Evolutionary conservation across 805 yeast species (phyloP).

Genomic region (Hemisphaericaspora nanyangensis): DNA sequence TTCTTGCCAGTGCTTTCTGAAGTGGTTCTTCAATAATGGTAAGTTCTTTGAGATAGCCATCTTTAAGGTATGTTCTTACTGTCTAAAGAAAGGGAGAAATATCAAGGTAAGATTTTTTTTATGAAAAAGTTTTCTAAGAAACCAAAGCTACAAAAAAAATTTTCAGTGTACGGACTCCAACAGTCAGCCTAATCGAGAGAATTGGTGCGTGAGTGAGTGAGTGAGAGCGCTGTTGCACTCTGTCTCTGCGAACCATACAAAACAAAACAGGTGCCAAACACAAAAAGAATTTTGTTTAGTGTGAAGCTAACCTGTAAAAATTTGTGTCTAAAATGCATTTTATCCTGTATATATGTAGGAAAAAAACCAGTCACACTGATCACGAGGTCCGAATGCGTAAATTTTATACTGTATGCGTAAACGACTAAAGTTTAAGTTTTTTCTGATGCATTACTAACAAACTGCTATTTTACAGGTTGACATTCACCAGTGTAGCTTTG

Average conservation of each 20-base stretch:
- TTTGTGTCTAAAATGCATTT: not conserved
- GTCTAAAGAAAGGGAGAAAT: not conserved
- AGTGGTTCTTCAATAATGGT: constrained; percentile 99
- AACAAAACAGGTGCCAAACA: no score
- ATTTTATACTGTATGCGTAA: constrained; percentile 1
- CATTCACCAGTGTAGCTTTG: not conserved
- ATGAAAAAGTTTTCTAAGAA: constrained; percentile 1
- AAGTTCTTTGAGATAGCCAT: constrained; percentile 97
- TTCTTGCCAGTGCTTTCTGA: constrained; percentile 99
- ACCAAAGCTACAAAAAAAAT: not conserved
- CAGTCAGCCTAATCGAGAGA: no score
- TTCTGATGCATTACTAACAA: not conserved
- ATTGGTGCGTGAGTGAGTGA: no score
- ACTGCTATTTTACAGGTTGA: not conserved
- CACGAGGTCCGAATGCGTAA: constrained; percentile 1
- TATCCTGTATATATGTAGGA: not conserved
- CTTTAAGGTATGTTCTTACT: constrained; percentile 10
- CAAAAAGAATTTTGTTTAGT: not conserved
- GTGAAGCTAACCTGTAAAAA: not conserved
- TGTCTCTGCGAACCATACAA: no score
- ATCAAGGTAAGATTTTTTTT: constrained; percentile 1
- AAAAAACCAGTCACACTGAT: constrained; percentile 4
- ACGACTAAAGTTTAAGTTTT: not conserved
- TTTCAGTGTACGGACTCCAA: no score
- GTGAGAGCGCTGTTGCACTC: no score